phyloP scores from a whole-genome alignment of 768 basidiomycete species.

The Myochromella boudieri region DNA sequence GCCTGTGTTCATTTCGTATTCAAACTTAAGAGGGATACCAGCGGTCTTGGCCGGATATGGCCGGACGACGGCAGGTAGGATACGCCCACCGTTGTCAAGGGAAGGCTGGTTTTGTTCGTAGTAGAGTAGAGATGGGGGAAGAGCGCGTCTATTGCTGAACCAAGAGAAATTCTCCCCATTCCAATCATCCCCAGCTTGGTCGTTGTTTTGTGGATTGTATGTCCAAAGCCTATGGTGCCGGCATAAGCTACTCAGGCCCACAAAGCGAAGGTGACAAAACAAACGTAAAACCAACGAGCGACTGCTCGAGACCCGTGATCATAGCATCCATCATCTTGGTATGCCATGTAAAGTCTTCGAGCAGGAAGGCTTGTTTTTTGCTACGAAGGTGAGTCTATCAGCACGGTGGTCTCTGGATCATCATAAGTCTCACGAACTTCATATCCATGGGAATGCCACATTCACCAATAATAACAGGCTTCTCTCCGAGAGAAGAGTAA shows the following conservation, averaged over 20 bases:
- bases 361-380: slow-evolving; percentile 65
- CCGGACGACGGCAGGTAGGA: slow-evolving; percentile 77
- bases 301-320: slow-evolving; percentile 76
- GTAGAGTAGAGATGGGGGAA: slow-evolving; percentile 54
- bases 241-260: not conserved
- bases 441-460: slow-evolving; percentile 97
- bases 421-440: slow-evolving; percentile 65
- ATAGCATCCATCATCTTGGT: slow-evolving; percentile 93
- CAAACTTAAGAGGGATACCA: slow-evolving; percentile 72
- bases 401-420: not conserved
- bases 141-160: slow-evolving; percentile 68
- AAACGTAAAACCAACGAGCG: slow-evolving; percentile 83
- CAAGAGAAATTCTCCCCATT: slow-evolving; percentile 98
- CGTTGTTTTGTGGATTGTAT: slow-evolving; percentile 87
- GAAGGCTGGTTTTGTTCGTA: slow-evolving; percentile 63
- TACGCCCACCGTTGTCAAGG: slow-evolving; percentile 80
- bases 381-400: slow-evolving; percentile 34
- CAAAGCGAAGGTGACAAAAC: slow-evolving; percentile 27
- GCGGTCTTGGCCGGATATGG: slow-evolving; percentile 92
- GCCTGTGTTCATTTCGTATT: slow-evolving; percentile 79
- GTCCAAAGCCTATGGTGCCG: slow-evolving; percentile 74
- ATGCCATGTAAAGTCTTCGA: slow-evolving; percentile 81
- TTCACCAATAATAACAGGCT: slow-evolving; percentile 87
- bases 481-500: slow-evolving; percentile 72
- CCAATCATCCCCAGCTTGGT: slow-evolving; percentile 82